Conservation (phyloP, 441 rosid species). For the Geranium incanum region DNA sequence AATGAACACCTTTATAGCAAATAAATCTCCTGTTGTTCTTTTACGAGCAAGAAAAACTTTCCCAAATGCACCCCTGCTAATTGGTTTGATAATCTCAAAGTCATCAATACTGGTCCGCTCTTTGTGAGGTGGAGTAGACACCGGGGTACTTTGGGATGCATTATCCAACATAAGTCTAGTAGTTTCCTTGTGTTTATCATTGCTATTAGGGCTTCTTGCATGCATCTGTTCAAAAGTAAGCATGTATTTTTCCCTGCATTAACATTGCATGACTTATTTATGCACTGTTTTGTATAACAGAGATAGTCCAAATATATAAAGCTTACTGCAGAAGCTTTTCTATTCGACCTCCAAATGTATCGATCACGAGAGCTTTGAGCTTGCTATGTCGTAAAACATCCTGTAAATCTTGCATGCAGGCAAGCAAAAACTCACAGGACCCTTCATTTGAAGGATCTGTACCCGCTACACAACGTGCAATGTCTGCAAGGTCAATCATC, state of each 20-base stretch:
- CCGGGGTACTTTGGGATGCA: constrained; percentile 43
- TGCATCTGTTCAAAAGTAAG: constrained; percentile 52
- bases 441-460: constrained; percentile 56
- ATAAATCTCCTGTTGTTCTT: constrained; percentile 75
- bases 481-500: constrained; percentile 84
- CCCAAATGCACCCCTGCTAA: constrained; percentile 82
- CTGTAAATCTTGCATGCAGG: constrained; percentile 76
- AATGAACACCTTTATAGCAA: constrained; percentile 68
- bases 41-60: constrained; percentile 86
- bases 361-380: constrained; percentile 72
- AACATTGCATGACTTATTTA: constrained; percentile 17
- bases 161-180: constrained; percentile 34
- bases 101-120: constrained; percentile 77
- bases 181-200: constrained; percentile 39
- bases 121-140: constrained; percentile 45
- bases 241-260: constrained; percentile 69
- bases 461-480: constrained; percentile 70
- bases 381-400: constrained; percentile 58
- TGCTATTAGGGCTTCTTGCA: constrained; percentile 36
- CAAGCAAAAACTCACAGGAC: constrained; percentile 53
- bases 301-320: constrained; percentile 9
- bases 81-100: constrained; percentile 82
- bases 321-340: constrained; percentile 63
- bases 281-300: constrained; percentile 16
- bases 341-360: constrained; percentile 72